A percentile compares a stretch with the other conserved stretches of the same genome.
These are phyloP conservation scores for Fusarium sp. DNA, from an alignment of 2,329 filamentous ascomycete genomes.

Conservation along the genomic window DNA sequence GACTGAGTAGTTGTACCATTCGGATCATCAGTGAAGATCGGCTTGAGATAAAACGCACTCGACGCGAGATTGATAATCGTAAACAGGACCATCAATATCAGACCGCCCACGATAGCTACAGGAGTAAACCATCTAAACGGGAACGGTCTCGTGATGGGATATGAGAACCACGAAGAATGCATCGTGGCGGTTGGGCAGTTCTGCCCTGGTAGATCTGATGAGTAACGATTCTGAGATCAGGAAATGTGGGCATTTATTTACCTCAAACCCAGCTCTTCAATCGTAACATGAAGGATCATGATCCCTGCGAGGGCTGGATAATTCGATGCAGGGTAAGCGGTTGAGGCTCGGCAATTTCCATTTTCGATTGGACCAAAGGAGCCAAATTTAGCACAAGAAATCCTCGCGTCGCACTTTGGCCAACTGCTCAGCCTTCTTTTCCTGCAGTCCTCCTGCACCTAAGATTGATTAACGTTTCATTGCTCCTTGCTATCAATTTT, in stretches of 20 bases:
- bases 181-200: background rate
- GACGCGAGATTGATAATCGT: constrained; percentile 25
- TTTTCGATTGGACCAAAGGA: background rate
- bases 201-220: too few species aligned
- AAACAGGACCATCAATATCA: background rate
- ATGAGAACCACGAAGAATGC: constrained; percentile 27
- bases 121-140: constrained; percentile 29
- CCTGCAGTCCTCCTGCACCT: background rate
- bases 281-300: background rate
- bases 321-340: background rate
- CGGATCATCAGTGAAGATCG: constrained; percentile 11
- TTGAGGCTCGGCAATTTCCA: too few species aligned
- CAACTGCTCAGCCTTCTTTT: background rate
- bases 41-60: constrained; percentile 16
- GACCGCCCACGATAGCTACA: background rate
- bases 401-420: background rate
- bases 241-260: background rate
- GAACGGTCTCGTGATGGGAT: constrained; percentile 10
- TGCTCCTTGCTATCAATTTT: background rate
- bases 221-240: background rate
- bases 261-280: background rate
- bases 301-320: background rate
- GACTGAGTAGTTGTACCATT: background rate
- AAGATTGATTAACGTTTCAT: background rate
- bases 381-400: background rate